Base-by-base conservation (phyloP, 169 alveolate species). In the Eimeria necatrix region DNA sequence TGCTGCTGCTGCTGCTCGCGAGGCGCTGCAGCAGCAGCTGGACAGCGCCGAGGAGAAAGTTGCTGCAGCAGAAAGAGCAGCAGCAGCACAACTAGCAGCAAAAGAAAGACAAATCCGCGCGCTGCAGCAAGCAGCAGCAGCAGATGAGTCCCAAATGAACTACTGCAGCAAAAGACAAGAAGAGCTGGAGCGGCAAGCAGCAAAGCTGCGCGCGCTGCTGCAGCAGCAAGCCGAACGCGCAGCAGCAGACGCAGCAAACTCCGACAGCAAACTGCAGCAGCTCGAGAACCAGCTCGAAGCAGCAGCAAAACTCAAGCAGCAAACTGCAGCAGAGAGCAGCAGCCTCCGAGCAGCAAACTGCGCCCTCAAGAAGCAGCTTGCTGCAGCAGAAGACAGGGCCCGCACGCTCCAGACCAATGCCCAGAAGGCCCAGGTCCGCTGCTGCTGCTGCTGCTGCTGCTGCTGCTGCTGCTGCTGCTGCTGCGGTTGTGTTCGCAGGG, bases 61-160 rank as follows among this genome's bases (percentile, higher is more conserved):
- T n/a, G 80, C 60, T 22, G 94, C 81, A 26, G 80, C 53, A n/a
- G 94, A 89, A 48, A 71, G 49, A 32, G 88, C 51, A 22, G 80
- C 94, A 52, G 88, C 81, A 24, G 64, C 83, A 61, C 94, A 89
- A 51, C 32, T 89, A 0, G 88, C 68, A 22, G 56, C 83, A 32
- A 70, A 89, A 18, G 94, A 89, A 74, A 70, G 94, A 9, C 81
- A 89, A 60, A 52, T 89, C 10, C 94, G 88, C 32, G 53, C 60
- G 48, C 94, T 89, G 68, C 94, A 89, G 94, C 94, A 89, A 32
- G 53, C 93, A 26, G 84, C 70, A 32, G 94, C 94, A 4, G 78
- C 94, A 52, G 94, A 89, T 12, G 89, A 89, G 59, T 48, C 70
- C 24, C 94, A 89, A 48, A 26, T 61, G 10, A 46, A 20, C 32